Percentiles rank a stretch among this genome's conserved stretches.
Conservation (phyloP, 768 basidiomycete species). For the Tricholoma matsutake region DNA sequence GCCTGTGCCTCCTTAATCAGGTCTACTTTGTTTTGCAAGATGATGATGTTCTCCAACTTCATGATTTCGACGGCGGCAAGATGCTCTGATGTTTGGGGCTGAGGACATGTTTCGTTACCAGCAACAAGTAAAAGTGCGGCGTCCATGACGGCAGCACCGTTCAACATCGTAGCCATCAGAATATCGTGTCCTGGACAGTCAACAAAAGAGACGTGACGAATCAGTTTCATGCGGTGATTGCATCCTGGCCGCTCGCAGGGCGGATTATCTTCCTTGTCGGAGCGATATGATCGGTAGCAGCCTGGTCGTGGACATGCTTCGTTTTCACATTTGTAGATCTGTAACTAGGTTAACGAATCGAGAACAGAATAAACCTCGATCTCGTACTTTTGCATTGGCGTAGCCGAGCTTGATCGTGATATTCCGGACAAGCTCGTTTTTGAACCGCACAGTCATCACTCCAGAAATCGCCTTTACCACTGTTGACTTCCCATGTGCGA, state of each 20-base stretch:
- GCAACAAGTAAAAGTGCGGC: slow-evolving; percentile 94
- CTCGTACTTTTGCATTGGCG: slow-evolving; percentile 92
- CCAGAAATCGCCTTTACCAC: slow-evolving; percentile 99
- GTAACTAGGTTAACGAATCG: slow-evolving; percentile 12
- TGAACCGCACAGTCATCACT: slow-evolving; percentile 97
- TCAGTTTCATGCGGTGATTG: slow-evolving; percentile 82
- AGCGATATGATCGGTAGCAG: slow-evolving; percentile 91
- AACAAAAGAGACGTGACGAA: slow-evolving; percentile 98
- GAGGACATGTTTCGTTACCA: slow-evolving; percentile 98
- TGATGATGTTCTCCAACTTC: slow-evolving; percentile 97
- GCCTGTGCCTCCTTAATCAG: slow-evolving; percentile 94
- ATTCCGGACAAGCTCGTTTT: slow-evolving; percentile 98
- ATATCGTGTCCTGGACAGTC: slow-evolving; percentile 98
- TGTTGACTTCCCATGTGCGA: slow-evolving; percentile 95
- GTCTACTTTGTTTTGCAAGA: slow-evolving; percentile 98
- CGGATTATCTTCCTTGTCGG: slow-evolving; percentile 91
- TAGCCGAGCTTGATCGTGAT: slow-evolving; percentile 99
- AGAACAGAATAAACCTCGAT: background rate
- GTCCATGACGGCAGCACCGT: slow-evolving; percentile 99
- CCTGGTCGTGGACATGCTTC: slow-evolving; percentile 90
- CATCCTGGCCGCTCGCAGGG: slow-evolving; percentile 94
- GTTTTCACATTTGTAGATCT: slow-evolving; percentile 99
- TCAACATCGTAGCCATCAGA: slow-evolving; percentile 99
- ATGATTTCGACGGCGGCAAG: slow-evolving; percentile 99
- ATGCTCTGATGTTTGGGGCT: slow-evolving; percentile 98